Conservation (phyloP, 495 filamentous ascomycete species). For the Aspergillus bertholletiae region DNA sequence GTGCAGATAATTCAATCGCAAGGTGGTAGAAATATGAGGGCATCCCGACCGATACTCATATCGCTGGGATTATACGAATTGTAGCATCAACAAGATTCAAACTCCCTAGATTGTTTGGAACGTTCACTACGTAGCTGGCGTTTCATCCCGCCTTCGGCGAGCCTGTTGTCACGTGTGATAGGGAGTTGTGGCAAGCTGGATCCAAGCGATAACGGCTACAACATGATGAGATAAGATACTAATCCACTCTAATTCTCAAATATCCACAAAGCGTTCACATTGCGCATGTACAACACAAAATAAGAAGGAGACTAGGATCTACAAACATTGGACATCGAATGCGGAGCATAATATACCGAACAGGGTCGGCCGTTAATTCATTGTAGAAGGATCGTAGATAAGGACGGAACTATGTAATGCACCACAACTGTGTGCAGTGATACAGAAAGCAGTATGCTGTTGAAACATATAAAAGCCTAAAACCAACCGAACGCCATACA, state of each 20-base stretch:
- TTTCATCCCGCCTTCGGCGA: not conserved
- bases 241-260: too few species aligned
- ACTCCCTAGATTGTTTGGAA: not conserved
- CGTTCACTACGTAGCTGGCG: not conserved
- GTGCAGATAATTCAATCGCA: conserved; percentile 69
- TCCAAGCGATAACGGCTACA: too few species aligned
- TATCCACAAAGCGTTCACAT: too few species aligned
- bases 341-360: too few species aligned
- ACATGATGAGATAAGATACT: too few species aligned
- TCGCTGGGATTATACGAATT: conserved; percentile 13
- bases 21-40: conserved; percentile 92
- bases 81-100: not conserved
- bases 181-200: too few species aligned
- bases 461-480: conserved; percentile 22
- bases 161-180: not conserved
- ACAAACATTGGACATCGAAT: too few species aligned
- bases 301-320: too few species aligned
- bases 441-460: conserved; percentile 30
- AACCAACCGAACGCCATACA: conserved; percentile 46
- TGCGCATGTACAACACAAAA: too few species aligned
- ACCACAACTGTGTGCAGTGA: conserved; percentile 17
- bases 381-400: conserved; percentile 4
- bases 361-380: not conserved
- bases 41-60: conserved; percentile 50
- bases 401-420: conserved; percentile 11